Percentiles rank a stretch among this genome's conserved stretches.
Conservation (phyloP, 371 early-diverging fungal genomes). For the Mortierella sp. region DNA sequence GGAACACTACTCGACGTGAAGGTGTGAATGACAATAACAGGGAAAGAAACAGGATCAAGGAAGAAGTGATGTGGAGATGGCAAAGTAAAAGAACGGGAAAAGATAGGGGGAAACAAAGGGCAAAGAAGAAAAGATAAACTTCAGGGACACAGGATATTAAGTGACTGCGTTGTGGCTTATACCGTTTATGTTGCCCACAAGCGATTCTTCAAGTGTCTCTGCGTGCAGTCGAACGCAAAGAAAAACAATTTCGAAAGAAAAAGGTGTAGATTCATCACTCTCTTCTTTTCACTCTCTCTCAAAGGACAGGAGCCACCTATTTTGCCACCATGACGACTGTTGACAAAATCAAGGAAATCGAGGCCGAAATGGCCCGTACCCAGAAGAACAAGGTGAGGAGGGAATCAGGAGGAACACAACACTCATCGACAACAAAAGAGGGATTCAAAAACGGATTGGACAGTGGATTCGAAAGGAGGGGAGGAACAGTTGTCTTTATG, state of each 20-base stretch:
- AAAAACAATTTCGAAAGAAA: neutral
- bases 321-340: slow-evolving; percentile 64
- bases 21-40: neutral
- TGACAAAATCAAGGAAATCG: slow-evolving; percentile 90
- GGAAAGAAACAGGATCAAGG: neutral
- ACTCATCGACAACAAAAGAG: too few species aligned
- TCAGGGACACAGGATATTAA: neutral
- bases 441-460: too few species aligned
- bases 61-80: too few species aligned
- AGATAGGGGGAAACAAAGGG: neutral
- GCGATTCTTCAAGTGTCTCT: too few species aligned
- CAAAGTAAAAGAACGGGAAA: too few species aligned
- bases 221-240: too few species aligned
- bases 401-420: neutral
- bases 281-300: neutral
- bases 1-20: neutral
- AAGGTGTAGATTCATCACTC: neutral
- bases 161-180: slow-evolving; percentile 11
- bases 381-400: slow-evolving; percentile 89
- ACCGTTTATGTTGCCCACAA: too few species aligned
- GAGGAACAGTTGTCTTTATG: neutral
- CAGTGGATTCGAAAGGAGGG: too few species aligned
- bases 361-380: slow-evolving; percentile 92
- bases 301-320: neutral
- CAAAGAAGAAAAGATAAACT: neutral